Evolutionary conservation across 116 monocot genomes (phyloP).

Genomic region (Iris pallida): DNA sequence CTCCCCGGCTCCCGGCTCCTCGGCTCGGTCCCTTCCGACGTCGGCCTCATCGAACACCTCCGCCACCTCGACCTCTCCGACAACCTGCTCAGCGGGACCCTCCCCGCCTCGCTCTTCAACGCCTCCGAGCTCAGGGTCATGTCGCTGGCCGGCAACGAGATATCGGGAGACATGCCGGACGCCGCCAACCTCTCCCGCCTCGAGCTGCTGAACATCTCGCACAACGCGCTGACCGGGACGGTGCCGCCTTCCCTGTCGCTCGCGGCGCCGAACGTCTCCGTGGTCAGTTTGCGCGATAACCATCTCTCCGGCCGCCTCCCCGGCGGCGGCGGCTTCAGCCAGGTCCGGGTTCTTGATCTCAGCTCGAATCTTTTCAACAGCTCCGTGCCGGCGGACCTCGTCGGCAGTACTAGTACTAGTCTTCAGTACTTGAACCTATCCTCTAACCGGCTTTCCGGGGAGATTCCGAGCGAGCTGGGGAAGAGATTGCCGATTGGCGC

Average conservation of each 20-base stretch:
- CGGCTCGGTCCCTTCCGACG: slow-evolving; percentile 54
- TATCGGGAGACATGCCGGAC: slow-evolving; percentile 64
- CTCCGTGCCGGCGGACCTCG: slow-evolving; percentile 42
- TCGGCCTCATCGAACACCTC: slow-evolving; percentile 69
- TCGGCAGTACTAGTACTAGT: slow-evolving; percentile 6
- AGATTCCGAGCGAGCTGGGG: slow-evolving; percentile 54
- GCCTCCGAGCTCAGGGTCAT: slow-evolving; percentile 55
- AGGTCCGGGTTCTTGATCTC: slow-evolving; percentile 50
- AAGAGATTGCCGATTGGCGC: slow-evolving; percentile 29
- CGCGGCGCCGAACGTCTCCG: slow-evolving; percentile 61
- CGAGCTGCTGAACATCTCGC: slow-evolving; percentile 56
- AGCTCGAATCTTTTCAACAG: slow-evolving; percentile 67
- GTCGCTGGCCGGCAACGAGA: slow-evolving; percentile 59
- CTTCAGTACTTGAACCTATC: slow-evolving; percentile 74
- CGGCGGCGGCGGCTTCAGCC: neutral
- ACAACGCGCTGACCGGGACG: slow-evolving; percentile 53
- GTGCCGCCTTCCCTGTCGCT: slow-evolving; percentile 35
- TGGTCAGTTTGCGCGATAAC: slow-evolving; percentile 56
- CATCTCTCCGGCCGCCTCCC: slow-evolving; percentile 54
- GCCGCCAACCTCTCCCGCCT: slow-evolving; percentile 24
- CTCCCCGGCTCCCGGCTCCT: slow-evolving; percentile 58
- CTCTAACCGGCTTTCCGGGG: slow-evolving; percentile 60
- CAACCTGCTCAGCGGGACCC: slow-evolving; percentile 67
- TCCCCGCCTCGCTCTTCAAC: slow-evolving; percentile 51
- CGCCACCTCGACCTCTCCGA: slow-evolving; percentile 86